Percentiles rank a stretch among this genome's conserved stretches.
Conservation (phyloP, 305 asterid species). For the Fraxinus xanthoxyloides region DNA sequence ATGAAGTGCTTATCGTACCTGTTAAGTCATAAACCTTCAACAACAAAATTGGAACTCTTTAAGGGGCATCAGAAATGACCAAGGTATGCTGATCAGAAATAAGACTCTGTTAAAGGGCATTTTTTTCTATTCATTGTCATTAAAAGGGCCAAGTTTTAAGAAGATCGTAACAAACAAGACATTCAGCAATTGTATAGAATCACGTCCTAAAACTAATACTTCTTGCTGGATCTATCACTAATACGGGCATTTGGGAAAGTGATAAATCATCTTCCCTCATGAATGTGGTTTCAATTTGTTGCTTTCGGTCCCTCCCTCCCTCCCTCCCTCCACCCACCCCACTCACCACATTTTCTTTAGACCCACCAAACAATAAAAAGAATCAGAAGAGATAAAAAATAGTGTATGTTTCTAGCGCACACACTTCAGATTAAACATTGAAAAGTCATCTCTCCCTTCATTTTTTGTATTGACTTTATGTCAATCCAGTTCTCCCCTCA, state of each 20-base stretch:
- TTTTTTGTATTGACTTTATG: background rate
- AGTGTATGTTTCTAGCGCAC: background rate
- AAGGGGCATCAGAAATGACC: slow-evolving; percentile 18
- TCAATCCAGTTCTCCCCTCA: slow-evolving; percentile 8
- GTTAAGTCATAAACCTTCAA: slow-evolving; percentile 77
- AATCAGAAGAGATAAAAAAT: background rate
- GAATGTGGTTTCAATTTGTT: background rate
- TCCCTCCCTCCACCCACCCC: background rate
- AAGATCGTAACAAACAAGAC: background rate
- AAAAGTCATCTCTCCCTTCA: background rate
- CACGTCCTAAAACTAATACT: background rate
- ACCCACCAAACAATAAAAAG: background rate
- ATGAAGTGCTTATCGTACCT: slow-evolving; percentile 54
- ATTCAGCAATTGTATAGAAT: background rate
- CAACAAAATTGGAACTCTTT: slow-evolving; percentile 34
- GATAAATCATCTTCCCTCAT: background rate
- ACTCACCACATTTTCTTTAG: background rate
- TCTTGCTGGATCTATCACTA: background rate
- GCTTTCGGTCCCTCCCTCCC: background rate
- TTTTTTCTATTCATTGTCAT: background rate
- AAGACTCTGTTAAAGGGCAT: background rate
- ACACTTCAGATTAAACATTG: background rate
- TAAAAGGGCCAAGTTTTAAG: slow-evolving; percentile 11
- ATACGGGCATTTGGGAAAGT: background rate
- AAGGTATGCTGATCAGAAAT: slow-evolving; percentile 17